These are phyloP conservation scores for Tricholomella constricta DNA, from an alignment of 768 basidiomycete genomes.

Conservation along the genomic window DNA sequence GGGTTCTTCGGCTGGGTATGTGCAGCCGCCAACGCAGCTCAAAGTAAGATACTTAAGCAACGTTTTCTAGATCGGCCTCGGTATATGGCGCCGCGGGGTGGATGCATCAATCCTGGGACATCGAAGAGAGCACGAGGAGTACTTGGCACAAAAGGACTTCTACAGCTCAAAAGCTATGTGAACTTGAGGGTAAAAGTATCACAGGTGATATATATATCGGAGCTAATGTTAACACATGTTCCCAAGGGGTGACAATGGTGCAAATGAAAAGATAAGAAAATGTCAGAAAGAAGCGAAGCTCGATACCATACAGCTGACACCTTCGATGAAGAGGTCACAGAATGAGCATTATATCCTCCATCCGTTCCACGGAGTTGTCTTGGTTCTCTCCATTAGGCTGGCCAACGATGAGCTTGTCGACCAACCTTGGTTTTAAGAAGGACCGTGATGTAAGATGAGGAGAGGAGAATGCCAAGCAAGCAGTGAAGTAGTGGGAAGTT, in stretches of 20 bases:
- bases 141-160: slow-evolving; percentile 47
- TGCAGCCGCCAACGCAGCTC: slow-evolving; percentile 9
- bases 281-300: slow-evolving; percentile 66
- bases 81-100: slow-evolving; percentile 54
- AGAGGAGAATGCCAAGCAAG: slow-evolving; percentile 8
- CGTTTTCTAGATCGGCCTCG: slow-evolving; percentile 45
- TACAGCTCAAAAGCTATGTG: slow-evolving; percentile 27
- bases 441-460: slow-evolving; percentile 34
- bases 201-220: slow-evolving; percentile 1
- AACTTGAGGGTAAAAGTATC: neutral
- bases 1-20: slow-evolving; percentile 50
- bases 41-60: neutral
- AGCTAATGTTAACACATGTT: slow-evolving; percentile 4
- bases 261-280: slow-evolving; percentile 18
- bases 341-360: slow-evolving; percentile 75
- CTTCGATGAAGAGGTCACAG: slow-evolving; percentile 23
- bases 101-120: slow-evolving; percentile 51
- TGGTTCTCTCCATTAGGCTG: slow-evolving; percentile 80
- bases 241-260: slow-evolving; percentile 12
- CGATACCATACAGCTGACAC: slow-evolving; percentile 24
- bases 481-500: slow-evolving; percentile 32
- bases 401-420: slow-evolving; percentile 45
- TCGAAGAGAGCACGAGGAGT: slow-evolving; percentile 45
- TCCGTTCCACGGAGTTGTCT: slow-evolving; percentile 48
- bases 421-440: slow-evolving; percentile 75